These are phyloP conservation scores for Ceratocystis variospora DNA, from an alignment of 2,329 filamentous ascomycete genomes.

Conservation along the genomic window DNA sequence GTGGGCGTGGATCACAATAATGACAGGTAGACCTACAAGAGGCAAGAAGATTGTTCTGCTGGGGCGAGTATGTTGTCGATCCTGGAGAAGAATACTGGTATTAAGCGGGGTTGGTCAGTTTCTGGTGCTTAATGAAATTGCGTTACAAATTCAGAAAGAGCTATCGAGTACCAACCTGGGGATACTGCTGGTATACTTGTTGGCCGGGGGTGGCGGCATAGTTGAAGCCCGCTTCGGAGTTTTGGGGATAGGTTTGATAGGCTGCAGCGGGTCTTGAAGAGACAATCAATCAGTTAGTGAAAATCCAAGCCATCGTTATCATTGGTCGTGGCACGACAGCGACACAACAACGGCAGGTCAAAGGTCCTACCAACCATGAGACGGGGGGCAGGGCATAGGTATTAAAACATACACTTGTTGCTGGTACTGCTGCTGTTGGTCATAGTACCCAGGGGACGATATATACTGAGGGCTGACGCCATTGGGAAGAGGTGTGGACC, in stretches of 20 bases:
- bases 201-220: not conserved
- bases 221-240: not conserved
- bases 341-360: not conserved
- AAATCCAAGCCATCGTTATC: not conserved
- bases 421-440: conserved; percentile 2
- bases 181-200: conserved; percentile 37
- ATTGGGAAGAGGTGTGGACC: not conserved
- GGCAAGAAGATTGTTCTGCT: conserved; percentile 2
- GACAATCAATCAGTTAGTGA: not conserved
- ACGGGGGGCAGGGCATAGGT: not conserved
- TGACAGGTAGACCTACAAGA: not conserved
- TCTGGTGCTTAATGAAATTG: not conserved
- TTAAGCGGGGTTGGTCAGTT: not conserved
- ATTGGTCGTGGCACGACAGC: not conserved
- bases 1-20: not conserved
- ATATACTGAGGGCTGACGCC: not conserved
- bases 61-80: conserved; percentile 10
- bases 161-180: conserved; percentile 32
- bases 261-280: not conserved
- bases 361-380: not conserved
- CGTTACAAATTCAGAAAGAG: not conserved
- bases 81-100: not conserved
- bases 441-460: conserved; percentile 3
- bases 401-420: conserved; percentile 6
- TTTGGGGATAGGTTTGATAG: conserved; percentile 2